phyloP scores from a whole-genome alignment of 202 grass and related monocot species.

The Bolboschoenoplectus hybrid region DNA sequence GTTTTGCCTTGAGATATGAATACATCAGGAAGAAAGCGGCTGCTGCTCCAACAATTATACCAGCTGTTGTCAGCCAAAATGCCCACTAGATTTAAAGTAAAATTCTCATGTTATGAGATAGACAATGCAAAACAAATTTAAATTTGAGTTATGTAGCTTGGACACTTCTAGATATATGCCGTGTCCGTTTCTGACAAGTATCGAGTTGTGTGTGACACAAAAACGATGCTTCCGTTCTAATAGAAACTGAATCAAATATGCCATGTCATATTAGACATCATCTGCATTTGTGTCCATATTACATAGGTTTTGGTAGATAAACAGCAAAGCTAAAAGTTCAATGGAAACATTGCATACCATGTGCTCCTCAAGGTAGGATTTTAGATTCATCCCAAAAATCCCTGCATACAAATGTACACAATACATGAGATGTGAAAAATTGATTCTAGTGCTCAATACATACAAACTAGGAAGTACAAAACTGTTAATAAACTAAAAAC shows the following conservation, averaged over 20 bases:
- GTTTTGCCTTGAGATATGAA: conserved; percentile 73
- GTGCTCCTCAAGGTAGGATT: conserved; percentile 79
- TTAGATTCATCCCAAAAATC: conserved; percentile 98
- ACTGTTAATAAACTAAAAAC: neutral
- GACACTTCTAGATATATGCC: neutral
- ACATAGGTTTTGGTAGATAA: conserved; percentile 13
- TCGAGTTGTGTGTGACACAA: neutral
- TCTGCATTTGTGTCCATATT: neutral
- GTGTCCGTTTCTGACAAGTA: conserved; percentile 1
- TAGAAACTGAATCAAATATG: conserved; percentile 16
- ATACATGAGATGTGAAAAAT: conserved; percentile 1
- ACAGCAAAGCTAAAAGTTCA: conserved; percentile 34
- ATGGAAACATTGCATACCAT: conserved; percentile 53
- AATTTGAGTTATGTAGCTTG: conserved; percentile 29
- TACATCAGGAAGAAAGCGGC: conserved; percentile 86
- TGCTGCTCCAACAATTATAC: conserved; percentile 79
- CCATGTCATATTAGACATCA: neutral
- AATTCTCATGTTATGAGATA: neutral
- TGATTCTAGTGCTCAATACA: neutral
- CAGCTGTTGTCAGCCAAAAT: conserved; percentile 86
- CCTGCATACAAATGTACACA: conserved; percentile 45
- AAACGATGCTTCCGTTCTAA: neutral
- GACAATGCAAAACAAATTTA: conserved; percentile 47
- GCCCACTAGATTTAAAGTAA: conserved; percentile 59
- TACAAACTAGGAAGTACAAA: conserved; percentile 12